Percentiles rank a stretch among this genome's conserved stretches.
Conservation (phyloP, 164 flowering plant genomes). For the Litsea cubeba region DNA sequence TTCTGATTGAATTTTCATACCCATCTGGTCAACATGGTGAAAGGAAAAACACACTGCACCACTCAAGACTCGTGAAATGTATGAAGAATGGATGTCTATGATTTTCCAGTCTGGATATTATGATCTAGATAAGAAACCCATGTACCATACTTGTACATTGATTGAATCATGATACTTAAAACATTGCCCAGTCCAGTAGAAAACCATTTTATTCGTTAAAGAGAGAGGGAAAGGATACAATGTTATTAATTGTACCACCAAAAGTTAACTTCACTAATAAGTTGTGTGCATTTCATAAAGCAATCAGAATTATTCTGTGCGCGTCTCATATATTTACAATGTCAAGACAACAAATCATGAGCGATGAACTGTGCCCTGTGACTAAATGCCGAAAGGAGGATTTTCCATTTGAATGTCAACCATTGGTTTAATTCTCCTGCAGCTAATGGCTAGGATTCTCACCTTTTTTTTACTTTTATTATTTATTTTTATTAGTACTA, state of each 20-base stretch:
- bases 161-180: neutral
- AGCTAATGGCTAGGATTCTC: too few species aligned
- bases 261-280: neutral
- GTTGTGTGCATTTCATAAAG: neutral
- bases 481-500: too few species aligned
- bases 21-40: too few species aligned
- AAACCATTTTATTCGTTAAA: too few species aligned
- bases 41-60: too few species aligned
- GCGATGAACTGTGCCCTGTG: neutral
- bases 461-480: too few species aligned
- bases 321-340: neutral
- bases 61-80: too few species aligned
- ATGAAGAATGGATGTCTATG: neutral
- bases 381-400: neutral
- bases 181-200: neutral
- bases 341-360: neutral
- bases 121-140: neutral
- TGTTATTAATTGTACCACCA: neutral
- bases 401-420: neutral
- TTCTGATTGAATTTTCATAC: neutral
- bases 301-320: neutral
- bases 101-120: neutral
- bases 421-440: neutral
- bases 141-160: neutral
- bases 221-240: neutral